These are phyloP conservation scores for Citrus sp. DNA, from an alignment of 345 rosid species.

Conservation along the genomic window DNA sequence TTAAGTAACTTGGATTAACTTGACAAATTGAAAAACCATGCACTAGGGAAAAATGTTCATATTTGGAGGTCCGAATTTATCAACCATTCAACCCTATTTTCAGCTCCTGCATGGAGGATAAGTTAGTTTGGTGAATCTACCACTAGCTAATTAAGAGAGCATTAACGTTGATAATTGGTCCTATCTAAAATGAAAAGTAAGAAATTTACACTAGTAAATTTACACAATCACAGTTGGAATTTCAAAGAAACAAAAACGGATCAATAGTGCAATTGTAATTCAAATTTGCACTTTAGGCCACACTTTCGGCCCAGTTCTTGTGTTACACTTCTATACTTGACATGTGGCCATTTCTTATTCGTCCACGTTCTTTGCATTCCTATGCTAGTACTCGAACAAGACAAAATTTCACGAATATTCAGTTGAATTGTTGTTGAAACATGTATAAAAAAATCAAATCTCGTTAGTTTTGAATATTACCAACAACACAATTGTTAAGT, in stretches of 20 bases:
- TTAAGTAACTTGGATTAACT: neutral
- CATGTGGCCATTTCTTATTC: neutral
- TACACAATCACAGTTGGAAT: neutral
- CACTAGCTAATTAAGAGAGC: neutral
- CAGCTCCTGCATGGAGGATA: neutral
- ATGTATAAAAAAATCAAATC: neutral
- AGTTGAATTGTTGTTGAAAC: no score
- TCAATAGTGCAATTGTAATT: no score
- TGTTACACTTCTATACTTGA: neutral
- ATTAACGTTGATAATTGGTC: neutral
- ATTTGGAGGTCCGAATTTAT: neutral
- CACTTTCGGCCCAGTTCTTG: neutral
- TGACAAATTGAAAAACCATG: neutral
- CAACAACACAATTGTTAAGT: neutral
- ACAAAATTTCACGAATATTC: neutral
- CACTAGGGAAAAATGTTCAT: neutral
- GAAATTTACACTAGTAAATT: neutral
- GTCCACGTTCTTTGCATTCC: neutral
- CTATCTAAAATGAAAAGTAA: neutral
- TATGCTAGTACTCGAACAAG: neutral
- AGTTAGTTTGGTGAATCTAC: constrained; percentile 1
- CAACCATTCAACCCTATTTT: neutral
- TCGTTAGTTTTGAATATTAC: neutral
- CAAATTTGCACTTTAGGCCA: no score
- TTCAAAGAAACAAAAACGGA: no score